Evolutionary conservation across 306 rosid species (phyloP), one percentile per base, ranked within the genome.

Genomic region (Sesbania bispinosa): DNA sequence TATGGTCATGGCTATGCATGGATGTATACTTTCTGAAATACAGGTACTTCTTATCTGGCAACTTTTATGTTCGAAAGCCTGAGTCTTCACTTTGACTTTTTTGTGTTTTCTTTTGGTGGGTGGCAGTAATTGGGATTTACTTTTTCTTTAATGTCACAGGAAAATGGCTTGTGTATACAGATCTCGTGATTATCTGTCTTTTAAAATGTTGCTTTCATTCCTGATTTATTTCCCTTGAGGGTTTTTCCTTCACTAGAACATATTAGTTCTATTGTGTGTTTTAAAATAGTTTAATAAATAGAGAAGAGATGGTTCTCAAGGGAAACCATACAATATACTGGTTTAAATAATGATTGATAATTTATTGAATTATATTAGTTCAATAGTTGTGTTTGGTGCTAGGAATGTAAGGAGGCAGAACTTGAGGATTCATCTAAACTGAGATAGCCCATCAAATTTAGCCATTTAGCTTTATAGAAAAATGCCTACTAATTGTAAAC

Each of bases 1-100:
- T 45, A 87, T 50, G 77, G 92, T 94, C 86, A 94, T 94, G 97
- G 99, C 96, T 68, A 72, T 94, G 87, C 99, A 94, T 71, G 97
- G 99, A 55, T 94, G 97, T 77, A 78, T 94, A 67, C 93, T 94
- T 43, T 82, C 99, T 53, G 99, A 94, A 82, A 94, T 94, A 76
- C 97, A 94, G 99, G 99, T 94, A 85, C 19, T 62, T 69, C 69
- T 52, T 41, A 18, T 62, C 70, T 75, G 13, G 48, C 59, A 77
- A 59, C 51, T 64, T 75, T 24, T 62, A 43, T 54, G 24, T 32
- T 13, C 20, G 29, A 30, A 48, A 24, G 39, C 45, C 30, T 10
- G 11, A 8, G 60, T 38, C 0, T 58, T 73, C 29, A 14, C 57
- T 78, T 36, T 1, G 13, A 27, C 6, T 14, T 42, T n/a, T n/a